phyloP scores from a whole-genome alignment of 768 basidiomycete species.

The Suillus brevipes region DNA sequence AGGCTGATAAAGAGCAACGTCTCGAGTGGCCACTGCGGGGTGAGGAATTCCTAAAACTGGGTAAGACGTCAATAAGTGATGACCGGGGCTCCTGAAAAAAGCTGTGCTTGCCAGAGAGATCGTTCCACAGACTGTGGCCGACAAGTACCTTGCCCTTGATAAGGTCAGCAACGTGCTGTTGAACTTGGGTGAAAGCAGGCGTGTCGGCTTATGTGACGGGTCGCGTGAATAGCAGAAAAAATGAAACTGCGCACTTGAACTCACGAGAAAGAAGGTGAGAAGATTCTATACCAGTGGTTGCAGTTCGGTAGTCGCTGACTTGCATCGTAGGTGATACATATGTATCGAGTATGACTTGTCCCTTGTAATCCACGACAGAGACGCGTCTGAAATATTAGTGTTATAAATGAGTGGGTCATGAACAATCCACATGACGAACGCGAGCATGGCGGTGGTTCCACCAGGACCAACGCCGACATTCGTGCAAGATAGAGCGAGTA shows the following conservation, averaged over 20 bases:
- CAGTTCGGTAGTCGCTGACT: conserved; percentile 74
- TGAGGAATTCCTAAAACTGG: conserved; percentile 80
- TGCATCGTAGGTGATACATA: conserved; percentile 66
- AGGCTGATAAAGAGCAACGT: conserved; percentile 79
- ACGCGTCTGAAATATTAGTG: conserved; percentile 41
- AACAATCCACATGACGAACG: conserved; percentile 47
- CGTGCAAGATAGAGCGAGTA: conserved; percentile 61
- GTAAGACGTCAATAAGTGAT: conserved; percentile 16
- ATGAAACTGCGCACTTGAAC: conserved; percentile 13
- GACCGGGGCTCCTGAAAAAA: conserved; percentile 5
- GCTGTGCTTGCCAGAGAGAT: conserved; percentile 61
- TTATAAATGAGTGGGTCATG: conserved; percentile 6
- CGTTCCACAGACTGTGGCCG: conserved; percentile 79
- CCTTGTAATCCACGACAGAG: conserved; percentile 56
- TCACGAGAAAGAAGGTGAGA: conserved; percentile 41
- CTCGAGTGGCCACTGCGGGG: conserved; percentile 73
- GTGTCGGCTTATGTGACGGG: conserved; percentile 28
- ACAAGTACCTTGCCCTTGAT: conserved; percentile 73
- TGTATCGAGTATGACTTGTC: conserved; percentile 58
- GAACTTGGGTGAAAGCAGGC: conserved; percentile 63
- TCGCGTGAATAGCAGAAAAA: conserved; percentile 2
- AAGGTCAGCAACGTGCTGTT: conserved; percentile 61
- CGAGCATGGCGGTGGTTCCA: conserved; percentile 79
- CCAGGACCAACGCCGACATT: conserved; percentile 82
- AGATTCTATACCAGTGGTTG: conserved; percentile 56